Conservation (phyloP, 2,329 filamentous ascomycete species). For the Paramyrothecium roridum region DNA sequence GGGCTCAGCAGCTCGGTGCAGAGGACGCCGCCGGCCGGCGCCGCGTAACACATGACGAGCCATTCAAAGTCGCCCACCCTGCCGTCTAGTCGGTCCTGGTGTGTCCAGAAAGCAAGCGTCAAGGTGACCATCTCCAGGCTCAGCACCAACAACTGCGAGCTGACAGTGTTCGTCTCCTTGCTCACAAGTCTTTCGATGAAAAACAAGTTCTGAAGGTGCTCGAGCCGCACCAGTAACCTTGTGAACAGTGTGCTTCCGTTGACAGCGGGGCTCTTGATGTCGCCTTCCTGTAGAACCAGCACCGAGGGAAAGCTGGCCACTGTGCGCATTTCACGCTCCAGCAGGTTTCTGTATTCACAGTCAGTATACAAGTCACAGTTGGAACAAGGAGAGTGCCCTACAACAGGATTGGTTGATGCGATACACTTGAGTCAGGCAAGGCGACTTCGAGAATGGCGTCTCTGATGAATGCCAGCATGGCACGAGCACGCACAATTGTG, state of each 20-base stretch:
- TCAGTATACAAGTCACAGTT: not conserved
- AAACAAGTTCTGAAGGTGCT: constrained; percentile 55
- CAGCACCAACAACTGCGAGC: constrained; percentile 36
- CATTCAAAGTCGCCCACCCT: constrained; percentile 4
- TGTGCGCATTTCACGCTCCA: not conserved
- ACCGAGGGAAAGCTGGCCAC: not conserved
- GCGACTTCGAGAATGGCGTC: constrained; percentile 23
- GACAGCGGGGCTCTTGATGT: not conserved
- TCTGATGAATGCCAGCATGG: constrained; percentile 16
- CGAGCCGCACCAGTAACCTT: constrained; percentile 43
- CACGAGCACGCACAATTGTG: constrained; percentile 22
- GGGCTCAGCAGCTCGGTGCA: constrained; percentile 41
- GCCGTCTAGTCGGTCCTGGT: constrained; percentile 41
- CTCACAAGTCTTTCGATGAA: constrained; percentile 56
- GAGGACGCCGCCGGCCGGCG: constrained; percentile 45
- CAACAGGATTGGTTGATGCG: not conserved
- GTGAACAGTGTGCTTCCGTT: constrained; percentile 24
- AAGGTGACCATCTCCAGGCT: constrained; percentile 45
- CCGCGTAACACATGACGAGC: constrained; percentile 46
- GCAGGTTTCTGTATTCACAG: not conserved
- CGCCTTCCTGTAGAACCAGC: not conserved
- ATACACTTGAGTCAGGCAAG: not conserved
- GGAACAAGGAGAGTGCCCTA: not conserved
- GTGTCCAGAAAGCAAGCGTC: constrained; percentile 45
- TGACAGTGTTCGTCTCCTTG: constrained; percentile 34